phyloP scores from a whole-genome alignment of 2,329 filamentous ascomycete species.

The Cladosporium sp. region DNA sequence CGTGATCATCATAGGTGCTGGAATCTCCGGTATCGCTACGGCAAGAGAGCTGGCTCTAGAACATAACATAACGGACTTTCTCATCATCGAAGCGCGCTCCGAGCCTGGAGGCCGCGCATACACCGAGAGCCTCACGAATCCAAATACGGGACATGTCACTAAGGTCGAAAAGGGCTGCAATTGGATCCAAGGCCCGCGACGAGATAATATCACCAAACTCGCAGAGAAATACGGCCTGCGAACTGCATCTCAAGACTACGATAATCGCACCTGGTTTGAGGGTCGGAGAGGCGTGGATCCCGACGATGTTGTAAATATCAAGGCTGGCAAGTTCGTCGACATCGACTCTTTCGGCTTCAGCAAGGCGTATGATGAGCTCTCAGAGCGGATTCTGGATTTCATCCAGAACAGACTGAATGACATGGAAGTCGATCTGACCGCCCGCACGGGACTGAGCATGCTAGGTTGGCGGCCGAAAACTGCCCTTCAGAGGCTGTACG shows the following conservation, averaged over 20 bases:
- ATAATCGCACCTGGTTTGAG: constrained; percentile 5
- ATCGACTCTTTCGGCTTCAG: constrained; percentile 2
- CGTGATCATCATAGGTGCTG: constrained; percentile 9
- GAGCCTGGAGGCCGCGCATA: constrained; percentile 5
- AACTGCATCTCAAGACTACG: constrained; percentile 5
- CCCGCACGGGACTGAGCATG: constrained; percentile 7
- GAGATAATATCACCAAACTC: constrained; percentile 8
- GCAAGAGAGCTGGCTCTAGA: constrained; percentile 5
- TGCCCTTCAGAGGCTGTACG: constrained; percentile 6
- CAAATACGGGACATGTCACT: constrained; percentile 4
- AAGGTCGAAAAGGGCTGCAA: constrained; percentile 11
- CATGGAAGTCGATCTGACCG: constrained; percentile 7
- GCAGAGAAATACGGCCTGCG: constrained; percentile 7
- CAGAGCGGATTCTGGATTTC: constrained; percentile 5
- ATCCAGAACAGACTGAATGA: constrained; percentile 4
- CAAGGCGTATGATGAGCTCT: constrained; percentile 1
- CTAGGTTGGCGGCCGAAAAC: constrained; percentile 8
- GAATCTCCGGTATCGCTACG: constrained; percentile 2
- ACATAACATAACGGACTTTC: constrained; percentile 9
- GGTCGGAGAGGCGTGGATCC: constrained; percentile 1
- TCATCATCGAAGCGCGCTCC: constrained; percentile 6
- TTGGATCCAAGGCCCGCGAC: constrained; percentile 8
- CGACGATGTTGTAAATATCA: not conserved
- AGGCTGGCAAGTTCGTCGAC: constrained; percentile 8
- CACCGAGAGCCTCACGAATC: constrained; percentile 7